Percentiles rank a stretch among this genome's conserved stretches.
These are phyloP conservation scores for Suillus occidentalis DNA, from an alignment of 768 basidiomycete species.

Conservation along the genomic window DNA sequence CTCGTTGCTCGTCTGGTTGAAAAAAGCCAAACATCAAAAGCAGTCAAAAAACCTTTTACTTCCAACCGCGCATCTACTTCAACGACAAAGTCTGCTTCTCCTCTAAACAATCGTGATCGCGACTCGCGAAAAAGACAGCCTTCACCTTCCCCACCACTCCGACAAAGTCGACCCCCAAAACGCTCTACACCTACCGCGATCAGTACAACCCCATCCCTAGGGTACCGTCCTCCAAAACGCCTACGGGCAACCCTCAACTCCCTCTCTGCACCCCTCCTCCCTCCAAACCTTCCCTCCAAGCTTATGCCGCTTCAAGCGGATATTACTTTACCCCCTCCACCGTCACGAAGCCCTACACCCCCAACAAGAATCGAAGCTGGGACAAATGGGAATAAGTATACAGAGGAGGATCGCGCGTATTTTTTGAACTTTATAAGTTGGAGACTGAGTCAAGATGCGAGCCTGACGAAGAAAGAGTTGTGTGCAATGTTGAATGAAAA, in stretches of 20 bases:
- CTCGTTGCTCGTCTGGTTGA: conserved; percentile 25
- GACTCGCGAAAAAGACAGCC: conserved; percentile 38
- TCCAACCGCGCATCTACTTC: conserved; percentile 1
- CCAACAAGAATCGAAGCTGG: conserved; percentile 49
- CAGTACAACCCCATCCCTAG: conserved; percentile 20
- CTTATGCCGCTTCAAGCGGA: conserved; percentile 63
- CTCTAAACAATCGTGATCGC: conserved; percentile 17
- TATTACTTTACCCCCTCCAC: conserved; percentile 58
- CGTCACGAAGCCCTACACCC: conserved; percentile 69
- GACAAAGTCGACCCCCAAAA: conserved; percentile 23
- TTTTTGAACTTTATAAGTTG: conserved; percentile 68
- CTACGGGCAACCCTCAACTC: conserved; percentile 55
- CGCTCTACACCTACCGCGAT: conserved; percentile 20
- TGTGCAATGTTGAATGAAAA: conserved; percentile 57
- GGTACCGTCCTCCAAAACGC: conserved; percentile 31
- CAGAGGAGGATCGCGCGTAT: conserved; percentile 62
- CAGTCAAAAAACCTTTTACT: conserved; percentile 31
- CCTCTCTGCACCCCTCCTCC: conserved; percentile 44
- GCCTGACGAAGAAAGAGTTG: conserved; percentile 51
- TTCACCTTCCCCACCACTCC: conserved; percentile 26
- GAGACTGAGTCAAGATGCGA: conserved; percentile 55
- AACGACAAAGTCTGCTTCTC: conserved; percentile 4
- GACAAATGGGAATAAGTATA: conserved; percentile 61
- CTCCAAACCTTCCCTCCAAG: conserved; percentile 37
- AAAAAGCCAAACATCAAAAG: conserved; percentile 21